Conservation (phyloP, 108 stramenopile species). For the Skeletonema tropicum region DNA sequence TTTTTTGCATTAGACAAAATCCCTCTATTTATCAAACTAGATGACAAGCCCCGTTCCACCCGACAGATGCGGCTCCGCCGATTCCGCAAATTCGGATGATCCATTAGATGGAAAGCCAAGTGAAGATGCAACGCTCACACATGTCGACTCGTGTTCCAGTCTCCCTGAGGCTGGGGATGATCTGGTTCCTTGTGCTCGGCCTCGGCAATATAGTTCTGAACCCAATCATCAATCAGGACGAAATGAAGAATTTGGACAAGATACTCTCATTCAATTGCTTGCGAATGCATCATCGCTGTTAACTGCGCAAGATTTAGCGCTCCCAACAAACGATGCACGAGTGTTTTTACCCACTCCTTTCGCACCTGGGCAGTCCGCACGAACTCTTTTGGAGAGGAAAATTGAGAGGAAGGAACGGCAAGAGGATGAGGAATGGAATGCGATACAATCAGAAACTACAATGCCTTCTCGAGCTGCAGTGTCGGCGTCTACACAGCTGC, state of each 20-base stretch:
- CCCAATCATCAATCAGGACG: background rate
- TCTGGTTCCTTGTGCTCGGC: background rate
- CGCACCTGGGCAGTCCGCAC: conserved; percentile 21
- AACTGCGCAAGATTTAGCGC: conserved; percentile 11
- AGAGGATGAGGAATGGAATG: background rate
- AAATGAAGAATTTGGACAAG: background rate
- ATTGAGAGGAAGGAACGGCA: background rate
- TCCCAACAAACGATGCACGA: conserved; percentile 17
- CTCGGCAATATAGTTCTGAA: background rate
- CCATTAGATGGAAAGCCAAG: conserved; percentile 1
- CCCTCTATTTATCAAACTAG: too few species aligned
- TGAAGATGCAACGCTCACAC: conserved; percentile 5
- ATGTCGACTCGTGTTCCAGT: conserved; percentile 3
- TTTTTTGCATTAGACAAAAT: too few species aligned
- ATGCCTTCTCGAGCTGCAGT: background rate
- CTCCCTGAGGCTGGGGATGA: background rate
- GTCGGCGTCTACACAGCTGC: too few species aligned
- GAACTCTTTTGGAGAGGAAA: conserved; percentile 5
- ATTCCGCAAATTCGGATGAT: background rate
- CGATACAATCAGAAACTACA: background rate
- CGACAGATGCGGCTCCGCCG: background rate
- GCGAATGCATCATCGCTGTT: conserved; percentile 6
- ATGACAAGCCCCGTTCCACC: background rate
- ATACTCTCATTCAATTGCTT: conserved; percentile 2
- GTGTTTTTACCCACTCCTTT: conserved; percentile 21